Base-by-base conservation (phyloP, 2,329 filamentous ascomycete species). In the Colletotrichum salicis region DNA sequence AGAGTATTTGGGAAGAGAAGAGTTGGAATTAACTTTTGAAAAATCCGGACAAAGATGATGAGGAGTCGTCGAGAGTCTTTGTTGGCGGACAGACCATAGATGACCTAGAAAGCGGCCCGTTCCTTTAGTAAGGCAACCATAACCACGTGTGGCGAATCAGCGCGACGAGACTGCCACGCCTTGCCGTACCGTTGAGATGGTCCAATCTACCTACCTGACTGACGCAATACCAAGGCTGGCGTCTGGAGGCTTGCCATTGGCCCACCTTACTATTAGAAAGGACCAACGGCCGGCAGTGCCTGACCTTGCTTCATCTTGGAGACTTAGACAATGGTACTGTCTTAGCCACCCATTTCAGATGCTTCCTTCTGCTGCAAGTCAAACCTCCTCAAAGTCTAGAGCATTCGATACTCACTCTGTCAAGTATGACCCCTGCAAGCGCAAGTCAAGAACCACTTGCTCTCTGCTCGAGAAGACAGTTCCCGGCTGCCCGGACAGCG, bases 121-220 rank as follows among this genome's bases (percentile, higher is more conserved):
- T 70, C 70, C 70, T 51, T 56, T 69, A 60, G 45, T 61, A 59
- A 58, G 48, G 37, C 35, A 70, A 61, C 60, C 66, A 70, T 29
- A 70, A 61, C 66, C 66, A 70, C 29, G 55, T 64, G 66, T n/a
- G 60, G 60, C 65, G 58, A 71, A 71, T 68, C 64, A 59, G 69
- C 60, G 58, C 27, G n/a, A 56, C 22, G 35, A 69, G 54, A 10
- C 65, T 64, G 59, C 69, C 59, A 31, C 45, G 41, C 29, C 33
- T 58, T 64, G 65, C 69, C 59, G 24, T 56, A 52, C 35, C 33
- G 31, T 59, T 56, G 54, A 60, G 55, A 64, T 4, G 52, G 58
- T 48, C 41, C 19, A 48, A 41, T 41, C 37, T 41, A 33, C 31
- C 8, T 33, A 33, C 31, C 8, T 10, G 6, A 41, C 37, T 41